Conservation (phyloP, 805 yeast genomes). For the Candida parachauliodes region DNA sequence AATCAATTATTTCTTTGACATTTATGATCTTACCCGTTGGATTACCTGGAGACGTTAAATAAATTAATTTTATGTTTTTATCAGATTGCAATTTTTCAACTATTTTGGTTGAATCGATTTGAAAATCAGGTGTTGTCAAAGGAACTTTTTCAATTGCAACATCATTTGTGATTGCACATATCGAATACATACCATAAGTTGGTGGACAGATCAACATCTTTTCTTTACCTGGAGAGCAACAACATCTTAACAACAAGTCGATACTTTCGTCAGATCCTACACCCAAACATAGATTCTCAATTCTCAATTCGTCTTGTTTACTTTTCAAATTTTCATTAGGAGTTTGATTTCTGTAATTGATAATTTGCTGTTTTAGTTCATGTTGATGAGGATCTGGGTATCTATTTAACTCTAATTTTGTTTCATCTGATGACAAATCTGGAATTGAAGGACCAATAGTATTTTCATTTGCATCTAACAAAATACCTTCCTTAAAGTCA, state of each 20-base stretch:
- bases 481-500: constrained; percentile 82
- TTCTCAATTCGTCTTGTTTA: constrained; percentile 28
- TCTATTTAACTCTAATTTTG: constrained; percentile 63
- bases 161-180: constrained; percentile 88
- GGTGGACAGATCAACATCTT: constrained; percentile 88
- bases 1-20: constrained; percentile 26
- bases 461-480: constrained; percentile 94
- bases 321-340: constrained; percentile 22
- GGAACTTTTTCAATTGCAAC: constrained; percentile 75
- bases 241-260: constrained; percentile 80
- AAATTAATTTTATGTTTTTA: constrained; percentile 64
- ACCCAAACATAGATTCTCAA: constrained; percentile 82
- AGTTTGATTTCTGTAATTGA: constrained; percentile 64
- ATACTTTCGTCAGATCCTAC: constrained; percentile 98
- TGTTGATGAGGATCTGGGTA: constrained; percentile 97
- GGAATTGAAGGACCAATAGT: constrained; percentile 82
- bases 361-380: constrained; percentile 66
- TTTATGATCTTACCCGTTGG: constrained; percentile 78
- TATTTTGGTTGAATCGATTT: constrained; percentile 55
- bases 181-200: constrained; percentile 95
- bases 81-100: constrained; percentile 52
- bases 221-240: constrained; percentile 78
- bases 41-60: constrained; percentile 94
- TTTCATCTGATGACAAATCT: constrained; percentile 42
- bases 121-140: constrained; percentile 49